Conservation (phyloP, 129 eudicot species). For the Artemisia tridentata region DNA sequence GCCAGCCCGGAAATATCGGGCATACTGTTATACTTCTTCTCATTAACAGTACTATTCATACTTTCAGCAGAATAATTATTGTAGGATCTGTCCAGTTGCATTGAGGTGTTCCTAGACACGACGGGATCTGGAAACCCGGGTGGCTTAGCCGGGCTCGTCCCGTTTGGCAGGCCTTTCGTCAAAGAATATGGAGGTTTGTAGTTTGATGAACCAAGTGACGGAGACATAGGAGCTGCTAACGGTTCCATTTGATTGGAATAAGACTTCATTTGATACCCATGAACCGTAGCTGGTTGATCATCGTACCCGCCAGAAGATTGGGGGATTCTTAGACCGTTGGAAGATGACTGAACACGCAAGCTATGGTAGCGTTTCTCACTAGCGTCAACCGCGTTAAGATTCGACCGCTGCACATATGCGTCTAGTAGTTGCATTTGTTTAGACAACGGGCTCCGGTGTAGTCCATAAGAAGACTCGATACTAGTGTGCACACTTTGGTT, state of each 20-base stretch:
- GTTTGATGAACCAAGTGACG: conserved; percentile 43
- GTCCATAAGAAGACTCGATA: conserved; percentile 46
- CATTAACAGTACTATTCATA: conserved; percentile 27
- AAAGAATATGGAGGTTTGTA: conserved; percentile 49
- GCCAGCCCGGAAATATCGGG: conserved; percentile 84
- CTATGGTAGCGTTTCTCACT: conserved; percentile 86
- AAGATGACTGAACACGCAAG: conserved; percentile 68
- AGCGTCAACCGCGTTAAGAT: conserved; percentile 42
- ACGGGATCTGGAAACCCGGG: conserved; percentile 80
- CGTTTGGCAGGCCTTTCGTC: conserved; percentile 48
- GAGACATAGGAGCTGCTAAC: conserved; percentile 41
- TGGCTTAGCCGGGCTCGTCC: conserved; percentile 53
- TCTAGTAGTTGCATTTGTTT: conserved; percentile 56
- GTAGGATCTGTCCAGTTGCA: conserved; percentile 55
- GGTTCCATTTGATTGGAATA: conserved; percentile 56
- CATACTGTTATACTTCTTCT: conserved; percentile 80
- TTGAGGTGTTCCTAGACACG: conserved; percentile 60
- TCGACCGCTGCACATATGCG: conserved; percentile 47
- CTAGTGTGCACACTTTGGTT: conserved; percentile 34
- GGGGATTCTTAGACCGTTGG: conserved; percentile 42
- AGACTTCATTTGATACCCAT: conserved; percentile 70
- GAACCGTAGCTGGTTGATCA: conserved; percentile 88
- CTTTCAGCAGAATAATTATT: conserved; percentile 41
- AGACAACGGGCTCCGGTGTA: conserved; percentile 45
- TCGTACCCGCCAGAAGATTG: conserved; percentile 36